Percentiles rank a stretch among this genome's conserved stretches.
Evolutionary conservation across 2,329 filamentous ascomycete genomes (phyloP).

Genomic region (Dactylellina drechsleri): DNA sequence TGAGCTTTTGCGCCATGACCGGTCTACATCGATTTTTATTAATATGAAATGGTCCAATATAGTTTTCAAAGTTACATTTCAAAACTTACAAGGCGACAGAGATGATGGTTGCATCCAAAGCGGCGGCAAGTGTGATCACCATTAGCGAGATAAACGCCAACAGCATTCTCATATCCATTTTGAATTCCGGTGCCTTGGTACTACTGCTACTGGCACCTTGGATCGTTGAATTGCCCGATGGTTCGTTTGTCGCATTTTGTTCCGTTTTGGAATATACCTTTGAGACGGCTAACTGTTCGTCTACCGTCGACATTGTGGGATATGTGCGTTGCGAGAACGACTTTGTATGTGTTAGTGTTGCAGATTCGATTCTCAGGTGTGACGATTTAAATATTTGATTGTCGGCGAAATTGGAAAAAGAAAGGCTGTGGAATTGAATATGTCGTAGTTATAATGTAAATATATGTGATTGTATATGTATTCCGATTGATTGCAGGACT

Average conservation of each 20-base stretch:
- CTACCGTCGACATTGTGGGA: slow-evolving; percentile 34
- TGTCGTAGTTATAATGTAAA: no score
- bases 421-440: no score
- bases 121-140: slow-evolving; percentile 51
- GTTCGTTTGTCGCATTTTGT: slow-evolving; percentile 22
- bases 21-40: slow-evolving; percentile 53
- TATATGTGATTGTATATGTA: neutral
- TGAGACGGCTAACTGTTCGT: slow-evolving; percentile 50
- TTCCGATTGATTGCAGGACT: slow-evolving; percentile 2
- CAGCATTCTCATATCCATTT: slow-evolving; percentile 40
- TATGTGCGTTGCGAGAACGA: slow-evolving; percentile 9
- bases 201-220: slow-evolving; percentile 28
- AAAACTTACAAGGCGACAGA: slow-evolving; percentile 47
- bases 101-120: slow-evolving; percentile 51
- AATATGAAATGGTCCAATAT: neutral
- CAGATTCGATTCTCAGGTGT: no score
- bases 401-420: no score
- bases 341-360: no score
- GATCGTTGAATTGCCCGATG: slow-evolving; percentile 37
- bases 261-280: slow-evolving; percentile 52
- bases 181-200: slow-evolving; percentile 45
- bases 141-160: slow-evolving; percentile 50
- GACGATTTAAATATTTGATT: no score
- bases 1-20: slow-evolving; percentile 66
- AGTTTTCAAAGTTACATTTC: neutral